Evolutionary conservation across 805 yeast species (phyloP).

Genomic region (Metschnikowia koreensis): DNA sequence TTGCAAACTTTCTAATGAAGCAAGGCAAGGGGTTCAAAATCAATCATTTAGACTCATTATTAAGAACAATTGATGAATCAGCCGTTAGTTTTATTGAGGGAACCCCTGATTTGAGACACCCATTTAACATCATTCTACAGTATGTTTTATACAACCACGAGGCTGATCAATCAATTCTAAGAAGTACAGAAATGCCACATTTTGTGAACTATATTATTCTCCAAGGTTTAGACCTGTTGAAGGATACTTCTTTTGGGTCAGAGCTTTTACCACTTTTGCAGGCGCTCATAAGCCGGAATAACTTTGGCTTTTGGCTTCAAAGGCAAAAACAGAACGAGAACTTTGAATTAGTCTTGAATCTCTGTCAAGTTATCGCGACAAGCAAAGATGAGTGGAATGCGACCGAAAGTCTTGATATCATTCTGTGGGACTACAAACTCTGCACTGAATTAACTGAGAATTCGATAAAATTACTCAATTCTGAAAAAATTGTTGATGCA

Average conservation of each 20-base stretch:
- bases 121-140: conserved; percentile 9
- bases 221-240: conserved; percentile 2
- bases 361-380: conserved; percentile 28
- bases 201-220: conserved; percentile 5
- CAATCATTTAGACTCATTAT: background rate
- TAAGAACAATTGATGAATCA: conserved; percentile 1
- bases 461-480: conserved; percentile 17
- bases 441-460: conserved; percentile 19
- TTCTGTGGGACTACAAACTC: conserved; percentile 42
- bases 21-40: background rate
- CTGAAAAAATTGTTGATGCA: conserved; percentile 1
- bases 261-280: conserved; percentile 6
- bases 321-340: background rate
- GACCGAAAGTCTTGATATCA: conserved; percentile 33
- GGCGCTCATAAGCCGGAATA: conserved; percentile 7
- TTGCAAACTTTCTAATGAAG: conserved; percentile 14
- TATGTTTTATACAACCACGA: background rate
- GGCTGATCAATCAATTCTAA: background rate
- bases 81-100: conserved; percentile 1
- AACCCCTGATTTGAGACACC: conserved; percentile 1
- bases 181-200: background rate
- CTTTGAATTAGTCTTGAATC: background rate
- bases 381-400: conserved; percentile 43
- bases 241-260: background rate
- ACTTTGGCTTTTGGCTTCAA: conserved; percentile 4